Base-by-base conservation (phyloP, 306 rosid genomes). In the Carpinus fangiana region DNA sequence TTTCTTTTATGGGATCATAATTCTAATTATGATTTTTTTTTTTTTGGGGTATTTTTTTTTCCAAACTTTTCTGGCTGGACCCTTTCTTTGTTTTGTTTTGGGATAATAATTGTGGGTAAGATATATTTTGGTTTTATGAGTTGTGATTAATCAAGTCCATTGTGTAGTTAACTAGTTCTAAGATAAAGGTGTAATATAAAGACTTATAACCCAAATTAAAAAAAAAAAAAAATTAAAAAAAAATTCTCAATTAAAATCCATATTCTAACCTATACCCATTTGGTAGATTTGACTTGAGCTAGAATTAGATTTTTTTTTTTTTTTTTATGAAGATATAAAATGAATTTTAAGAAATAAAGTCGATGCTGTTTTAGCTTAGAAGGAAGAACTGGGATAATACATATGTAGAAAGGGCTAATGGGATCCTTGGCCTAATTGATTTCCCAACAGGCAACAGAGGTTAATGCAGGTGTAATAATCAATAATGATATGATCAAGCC, bases 311-410 rank as follows among this genome's bases (percentile, higher is more conserved):
- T 57, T 21, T 9, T 10, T 2, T 57, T 3, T 2, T 2, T 54
- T 9, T 21, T 2, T 10, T 60, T 23, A 12, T 8, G 21, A 66
- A 36, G 26, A 48, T 70, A 26, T 59, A 8, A 50, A 46, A 62
- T n/a, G 34, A 20, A 45, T 68, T 45, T 70, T 2, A 7, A 47
- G 10, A 50, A 50, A 47, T 48, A 47, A 70, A 38, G 57, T 70
- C 0, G 74, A 23, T 70, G 74, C 41, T 70, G 41, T 13, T 47
- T 26, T 70, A 21, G 74, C 74, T 70, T 48, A 16, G 41, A 70
- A 70, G 74, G 41, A 70, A 70, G 54, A 50, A 70, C 21, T 70
- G 3, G 43, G 59, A 26, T 12, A 46, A 70, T 23, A 47, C 38
- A 70, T 20, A 3, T 5, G 57, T 21, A 23, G 31, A 68, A n/a